A percentile compares a stretch with the other conserved stretches of the same genome.
phyloP scores from a whole-genome alignment of 352 stramenopile genomes.

The Blastocystis sp. region DNA sequence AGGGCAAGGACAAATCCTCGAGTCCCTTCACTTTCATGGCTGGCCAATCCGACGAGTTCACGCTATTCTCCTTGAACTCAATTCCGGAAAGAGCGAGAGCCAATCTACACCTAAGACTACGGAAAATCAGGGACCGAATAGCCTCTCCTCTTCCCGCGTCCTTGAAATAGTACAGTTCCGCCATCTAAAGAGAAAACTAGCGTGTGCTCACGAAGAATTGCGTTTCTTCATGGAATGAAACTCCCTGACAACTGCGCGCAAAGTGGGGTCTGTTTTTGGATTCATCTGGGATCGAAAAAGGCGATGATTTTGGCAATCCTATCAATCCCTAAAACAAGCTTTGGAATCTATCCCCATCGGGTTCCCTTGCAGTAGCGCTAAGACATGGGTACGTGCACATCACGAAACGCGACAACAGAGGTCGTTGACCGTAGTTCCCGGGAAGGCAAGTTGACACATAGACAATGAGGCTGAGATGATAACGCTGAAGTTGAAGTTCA shows the following conservation, averaged over 20 bases:
- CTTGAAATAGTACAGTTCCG: slow-evolving; percentile 49
- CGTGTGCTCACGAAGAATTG: neutral
- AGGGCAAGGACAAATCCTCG: slow-evolving; percentile 41
- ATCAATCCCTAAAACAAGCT: neutral
- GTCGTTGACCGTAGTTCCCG: slow-evolving; percentile 7
- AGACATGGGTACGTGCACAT: slow-evolving; percentile 48
- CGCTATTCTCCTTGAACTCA: neutral
- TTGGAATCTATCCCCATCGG: neutral
- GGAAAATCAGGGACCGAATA: neutral
- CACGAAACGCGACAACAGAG: neutral
- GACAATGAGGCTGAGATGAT: slow-evolving; percentile 57
- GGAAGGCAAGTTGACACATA: neutral
- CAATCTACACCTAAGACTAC: neutral
- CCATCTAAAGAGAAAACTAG: slow-evolving; percentile 11
- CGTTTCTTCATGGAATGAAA: neutral
- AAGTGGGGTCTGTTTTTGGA: neutral
- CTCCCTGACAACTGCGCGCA: neutral
- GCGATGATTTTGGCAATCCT: neutral
- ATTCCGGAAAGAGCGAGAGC: slow-evolving; percentile 39
- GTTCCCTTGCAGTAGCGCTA: too few species aligned
- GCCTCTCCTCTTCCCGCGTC: slow-evolving; percentile 55
- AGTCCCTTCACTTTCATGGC: slow-evolving; percentile 36
- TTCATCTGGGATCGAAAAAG: slow-evolving; percentile 13
- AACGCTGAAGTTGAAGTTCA: slow-evolving; percentile 65
- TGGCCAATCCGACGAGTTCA: slow-evolving; percentile 22